Conservation (phyloP, 768 basidiomycete species). For the Cystobasidium onofrii region DNA sequence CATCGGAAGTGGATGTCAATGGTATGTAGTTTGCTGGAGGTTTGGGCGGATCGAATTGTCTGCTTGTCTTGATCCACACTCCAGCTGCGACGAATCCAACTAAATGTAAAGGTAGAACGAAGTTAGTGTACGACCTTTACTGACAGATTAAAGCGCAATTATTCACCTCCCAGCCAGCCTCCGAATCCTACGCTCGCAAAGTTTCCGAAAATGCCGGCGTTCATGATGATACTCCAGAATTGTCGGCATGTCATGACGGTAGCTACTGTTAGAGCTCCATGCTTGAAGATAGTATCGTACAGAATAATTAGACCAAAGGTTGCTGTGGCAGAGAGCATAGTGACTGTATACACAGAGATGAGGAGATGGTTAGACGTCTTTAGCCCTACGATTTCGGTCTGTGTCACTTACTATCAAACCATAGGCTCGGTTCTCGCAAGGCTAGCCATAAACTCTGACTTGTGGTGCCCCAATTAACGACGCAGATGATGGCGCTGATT, state of each 20-base stretch:
- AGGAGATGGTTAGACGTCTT: neutral
- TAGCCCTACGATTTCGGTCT: no score
- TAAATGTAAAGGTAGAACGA: neutral
- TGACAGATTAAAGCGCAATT: neutral
- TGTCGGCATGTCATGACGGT: conserved; percentile 34
- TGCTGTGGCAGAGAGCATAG: conserved; percentile 31
- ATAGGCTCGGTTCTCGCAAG: neutral
- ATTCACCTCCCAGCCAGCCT: conserved; percentile 39
- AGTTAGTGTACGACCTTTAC: neutral
- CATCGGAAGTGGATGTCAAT: neutral
- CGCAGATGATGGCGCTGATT: conserved; percentile 32
- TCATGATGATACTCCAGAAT: conserved; percentile 42
- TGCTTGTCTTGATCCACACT: conserved; percentile 32
- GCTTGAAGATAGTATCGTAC: conserved; percentile 45
- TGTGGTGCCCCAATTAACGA: neutral
- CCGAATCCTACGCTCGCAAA: conserved; percentile 31
- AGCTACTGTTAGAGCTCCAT: neutral
- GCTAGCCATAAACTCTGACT: conserved; percentile 3
- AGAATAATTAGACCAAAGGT: conserved; percentile 35
- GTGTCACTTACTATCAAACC: conserved; percentile 8
- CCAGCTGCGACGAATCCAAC: conserved; percentile 29
- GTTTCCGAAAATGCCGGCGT: conserved; percentile 41
- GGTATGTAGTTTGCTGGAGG: neutral
- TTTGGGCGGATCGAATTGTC: conserved; percentile 14
- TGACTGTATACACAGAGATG: conserved; percentile 31